Base-by-base conservation (phyloP, 441 rosid species). In the Viola pubescens region DNA sequence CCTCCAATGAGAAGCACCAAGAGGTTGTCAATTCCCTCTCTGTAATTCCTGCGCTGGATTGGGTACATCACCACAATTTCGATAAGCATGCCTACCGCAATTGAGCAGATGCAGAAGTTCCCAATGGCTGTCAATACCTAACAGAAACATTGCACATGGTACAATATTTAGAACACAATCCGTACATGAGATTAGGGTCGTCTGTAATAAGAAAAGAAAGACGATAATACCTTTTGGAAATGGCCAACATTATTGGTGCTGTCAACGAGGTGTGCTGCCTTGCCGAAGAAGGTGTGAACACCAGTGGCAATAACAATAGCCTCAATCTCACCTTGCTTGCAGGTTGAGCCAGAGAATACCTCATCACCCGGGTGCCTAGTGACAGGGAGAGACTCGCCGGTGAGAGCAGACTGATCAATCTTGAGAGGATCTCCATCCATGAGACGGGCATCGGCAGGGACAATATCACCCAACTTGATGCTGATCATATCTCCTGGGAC, bases 241-340 rank as follows among this genome's bases (percentile, higher is more conserved):
- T 92, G 98, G 14, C 97, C 98, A 63, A 87, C 82, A 48, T 89
- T 85, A 73, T 89, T 82, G 69, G 98, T 92, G 83, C 68, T 87
- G 62, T 92, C 97, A 12, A 89, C 97, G 47, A 92, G 94, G 76
- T 86, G 92, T 60, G 97, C 97, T 39, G 97, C 98, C 67, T 92
- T 92, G 61, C 98, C 97, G 58, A 92, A 92, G 82, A 92, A 92
- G 72, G 98, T 89, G 62, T 87, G 88, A 26, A 92, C 96, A 58
- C 96, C 97, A 1, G 97, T 87, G 68, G 96, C 94, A 6, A 92
- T 89, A 6, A 92, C 94, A 59, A 92, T 68, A 12, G 95, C 98
- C 66, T 89, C 97, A 45, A 92, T 82, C 80, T 92, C 98, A 56
- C 97, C 98, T 63, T 92, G 96, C 60, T 92, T 89, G 77, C 98